phyloP scores from a whole-genome alignment of 164 flowering plant genomes.

The Umbilicus rupestris region DNA sequence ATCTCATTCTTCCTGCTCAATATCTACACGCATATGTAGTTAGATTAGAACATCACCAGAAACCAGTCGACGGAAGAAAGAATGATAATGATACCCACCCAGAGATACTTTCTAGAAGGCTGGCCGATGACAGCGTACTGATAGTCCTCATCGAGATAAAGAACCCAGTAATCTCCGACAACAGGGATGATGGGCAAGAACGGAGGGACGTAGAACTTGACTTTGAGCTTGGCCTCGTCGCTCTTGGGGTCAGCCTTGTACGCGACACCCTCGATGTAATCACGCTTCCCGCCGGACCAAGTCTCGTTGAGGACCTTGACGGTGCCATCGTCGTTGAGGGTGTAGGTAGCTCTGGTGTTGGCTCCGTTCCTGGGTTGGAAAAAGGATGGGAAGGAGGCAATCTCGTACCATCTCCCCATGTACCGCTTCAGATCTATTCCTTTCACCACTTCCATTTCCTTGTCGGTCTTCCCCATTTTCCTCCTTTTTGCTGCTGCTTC shows the following conservation, averaged over 20 bases:
- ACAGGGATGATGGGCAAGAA: constrained; percentile 84
- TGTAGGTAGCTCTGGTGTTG: constrained; percentile 86
- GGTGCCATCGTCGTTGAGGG: constrained; percentile 60
- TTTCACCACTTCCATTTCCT: constrained; percentile 73
- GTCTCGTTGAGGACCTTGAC: constrained; percentile 81
- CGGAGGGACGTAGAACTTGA: constrained; percentile 83
- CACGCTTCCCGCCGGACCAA: constrained; percentile 66
- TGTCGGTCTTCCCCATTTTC: constrained; percentile 21
- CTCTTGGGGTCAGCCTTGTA: constrained; percentile 69
- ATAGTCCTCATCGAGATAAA: constrained; percentile 66
- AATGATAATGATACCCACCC: constrained; percentile 39
- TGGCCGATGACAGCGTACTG: constrained; percentile 71
- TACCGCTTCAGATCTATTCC: constrained; percentile 59
- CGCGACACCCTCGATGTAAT: constrained; percentile 67
- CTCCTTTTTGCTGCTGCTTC: background rate
- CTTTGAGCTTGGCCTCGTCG: constrained; percentile 93
- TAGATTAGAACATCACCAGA: too few species aligned
- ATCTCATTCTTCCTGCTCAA: constrained; percentile 54
- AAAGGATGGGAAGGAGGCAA: constrained; percentile 80
- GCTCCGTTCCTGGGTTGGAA: constrained; percentile 64
- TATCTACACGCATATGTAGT: constrained; percentile 32
- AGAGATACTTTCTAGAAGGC: constrained; percentile 59
- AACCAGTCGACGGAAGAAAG: too few species aligned
- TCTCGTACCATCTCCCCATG: constrained; percentile 96
- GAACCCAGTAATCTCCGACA: constrained; percentile 85